These are phyloP conservation scores for Pseudognaphalium luteoalbum DNA, from an alignment of 129 eudicot species.

Conservation along the genomic window DNA sequence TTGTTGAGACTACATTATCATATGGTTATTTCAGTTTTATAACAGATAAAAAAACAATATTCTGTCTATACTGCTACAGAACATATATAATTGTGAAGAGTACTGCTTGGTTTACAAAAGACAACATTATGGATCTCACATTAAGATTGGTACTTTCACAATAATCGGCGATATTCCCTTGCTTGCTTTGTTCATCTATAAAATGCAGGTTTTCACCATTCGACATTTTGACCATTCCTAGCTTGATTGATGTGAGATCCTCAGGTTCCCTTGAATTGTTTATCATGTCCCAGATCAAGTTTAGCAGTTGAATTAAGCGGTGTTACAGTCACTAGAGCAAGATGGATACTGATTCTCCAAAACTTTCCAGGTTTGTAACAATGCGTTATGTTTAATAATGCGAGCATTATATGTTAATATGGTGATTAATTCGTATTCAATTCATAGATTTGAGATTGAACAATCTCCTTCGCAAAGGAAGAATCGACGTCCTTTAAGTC, in stretches of 20 bases:
- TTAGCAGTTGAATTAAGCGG: slow-evolving; percentile 8
- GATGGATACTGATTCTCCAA: slow-evolving; percentile 29
- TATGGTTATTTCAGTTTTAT: slow-evolving; percentile 6
- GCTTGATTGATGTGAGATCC: not conserved
- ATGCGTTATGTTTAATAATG: not conserved
- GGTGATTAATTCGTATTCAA: not conserved
- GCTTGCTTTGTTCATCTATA: slow-evolving; percentile 3
- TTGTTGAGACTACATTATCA: not conserved
- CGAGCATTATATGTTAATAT: not conserved
- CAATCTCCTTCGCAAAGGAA: slow-evolving; percentile 20
- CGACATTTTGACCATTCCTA: not conserved
- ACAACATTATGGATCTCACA: slow-evolving; percentile 27
- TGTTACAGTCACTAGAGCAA: slow-evolving; percentile 5
- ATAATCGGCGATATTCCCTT: slow-evolving; percentile 4
- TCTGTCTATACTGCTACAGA: not conserved
- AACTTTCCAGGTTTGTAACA: slow-evolving; percentile 25
- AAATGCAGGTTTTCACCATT: not conserved
- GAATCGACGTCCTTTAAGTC: slow-evolving; percentile 27
- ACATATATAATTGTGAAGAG: not conserved
- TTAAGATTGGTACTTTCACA: not conserved
- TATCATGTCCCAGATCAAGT: slow-evolving; percentile 8
- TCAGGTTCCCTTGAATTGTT: not conserved
- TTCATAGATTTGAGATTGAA: slow-evolving; percentile 36
- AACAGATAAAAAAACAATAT: not conserved
- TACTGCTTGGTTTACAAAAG: not conserved